phyloP scores from a whole-genome alignment of 139 green algal genomes.

The Klebsormidium nitens region DNA sequence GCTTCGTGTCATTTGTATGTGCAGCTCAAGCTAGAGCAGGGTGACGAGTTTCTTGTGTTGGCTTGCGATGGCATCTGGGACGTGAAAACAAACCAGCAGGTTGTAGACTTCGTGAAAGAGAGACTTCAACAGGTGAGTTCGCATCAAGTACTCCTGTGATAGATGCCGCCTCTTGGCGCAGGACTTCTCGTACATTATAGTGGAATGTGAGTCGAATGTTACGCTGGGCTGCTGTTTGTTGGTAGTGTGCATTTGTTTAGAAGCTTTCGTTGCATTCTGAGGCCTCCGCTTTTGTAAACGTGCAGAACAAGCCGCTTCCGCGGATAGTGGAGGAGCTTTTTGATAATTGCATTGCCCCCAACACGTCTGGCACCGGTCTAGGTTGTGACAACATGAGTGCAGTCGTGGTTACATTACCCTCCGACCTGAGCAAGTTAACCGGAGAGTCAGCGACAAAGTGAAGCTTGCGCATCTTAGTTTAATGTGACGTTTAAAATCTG shows the following conservation, averaged over 20 bases:
- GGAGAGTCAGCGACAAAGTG: too few relatives aligned
- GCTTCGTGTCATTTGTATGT: too few relatives aligned
- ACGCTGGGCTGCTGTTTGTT: too few relatives aligned
- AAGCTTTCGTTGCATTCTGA: background rate
- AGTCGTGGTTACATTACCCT: too few relatives aligned
- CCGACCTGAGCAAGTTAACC: too few relatives aligned
- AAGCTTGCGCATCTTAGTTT: too few relatives aligned
- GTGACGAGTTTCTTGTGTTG: constrained; percentile 49
- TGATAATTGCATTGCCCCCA: constrained; percentile 74
- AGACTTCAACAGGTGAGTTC: constrained; percentile 43
- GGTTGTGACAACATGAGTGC: constrained; percentile 93
- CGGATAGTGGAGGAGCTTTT: constrained; percentile 66
- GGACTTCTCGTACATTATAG: too few relatives aligned
- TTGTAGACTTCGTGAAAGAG: constrained; percentile 74
- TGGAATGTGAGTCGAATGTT: too few relatives aligned
- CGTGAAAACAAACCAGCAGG: constrained; percentile 70
- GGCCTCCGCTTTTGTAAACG: too few relatives aligned
- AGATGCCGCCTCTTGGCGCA: too few relatives aligned
- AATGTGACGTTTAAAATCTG: too few relatives aligned
- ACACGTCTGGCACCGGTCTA: constrained; percentile 59
- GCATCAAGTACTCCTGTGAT: too few relatives aligned
- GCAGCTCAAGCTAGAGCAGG: constrained; percentile 12
- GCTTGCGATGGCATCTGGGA: constrained; percentile 83
- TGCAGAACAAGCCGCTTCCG: background rate
- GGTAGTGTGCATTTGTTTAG: constrained; percentile 22